A percentile compares a stretch with the other conserved stretches of the same genome.
phyloP scores from a whole-genome alignment of 1,139 yeast species.

The Diutina sp. region DNA sequence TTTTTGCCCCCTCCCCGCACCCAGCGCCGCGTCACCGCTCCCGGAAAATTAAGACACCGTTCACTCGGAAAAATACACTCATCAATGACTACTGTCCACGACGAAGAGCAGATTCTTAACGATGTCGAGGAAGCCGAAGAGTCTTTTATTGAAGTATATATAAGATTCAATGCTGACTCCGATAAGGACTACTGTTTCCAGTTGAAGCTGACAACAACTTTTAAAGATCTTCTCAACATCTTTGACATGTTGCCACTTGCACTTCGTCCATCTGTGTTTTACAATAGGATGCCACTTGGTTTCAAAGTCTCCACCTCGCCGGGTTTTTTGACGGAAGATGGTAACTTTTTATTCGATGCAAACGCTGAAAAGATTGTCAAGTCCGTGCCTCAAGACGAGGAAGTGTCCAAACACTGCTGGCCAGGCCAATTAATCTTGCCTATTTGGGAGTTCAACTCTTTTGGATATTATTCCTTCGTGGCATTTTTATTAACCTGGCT shows the following conservation, averaged over 20 bases:
- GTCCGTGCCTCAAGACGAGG: conserved; percentile 30
- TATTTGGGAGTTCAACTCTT: conserved; percentile 50
- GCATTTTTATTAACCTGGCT: conserved; percentile 55
- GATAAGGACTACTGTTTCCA: conserved; percentile 89
- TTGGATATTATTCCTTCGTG: conserved; percentile 32
- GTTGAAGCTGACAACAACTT: conserved; percentile 42
- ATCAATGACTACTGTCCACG: neutral
- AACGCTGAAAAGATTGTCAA: conserved; percentile 21
- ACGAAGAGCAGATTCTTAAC: neutral
- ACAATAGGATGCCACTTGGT: conserved; percentile 48
- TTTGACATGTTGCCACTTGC: conserved; percentile 61
- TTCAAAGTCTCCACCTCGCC: conserved; percentile 65
- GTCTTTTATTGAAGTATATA: conserved; percentile 42
- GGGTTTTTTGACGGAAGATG: conserved; percentile 76
- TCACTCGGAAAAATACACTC: neutral
- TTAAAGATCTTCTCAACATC: conserved; percentile 45
- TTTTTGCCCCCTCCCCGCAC: neutral
- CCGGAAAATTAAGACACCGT: neutral
- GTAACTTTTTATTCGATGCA: conserved; percentile 56
- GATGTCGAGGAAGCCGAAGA: neutral
- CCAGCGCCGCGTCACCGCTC: neutral
- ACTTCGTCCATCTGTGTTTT: conserved; percentile 70
- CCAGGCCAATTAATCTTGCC: conserved; percentile 90
- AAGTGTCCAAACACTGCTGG: conserved; percentile 52
- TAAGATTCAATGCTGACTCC: conserved; percentile 72